A percentile compares a stretch with the other conserved stretches of the same genome.
phyloP scores from a whole-genome alignment of 306 rosid genomes.

The apple (Malus domestica) region ASM211411v1 NC_041790.1:28918501-28919000 shows the following conservation, averaged over 20 bases:
- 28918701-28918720: neutral
- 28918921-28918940: neutral
- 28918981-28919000: neutral
- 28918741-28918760: neutral
- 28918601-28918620: neutral
- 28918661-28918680: slow-evolving; percentile 3
- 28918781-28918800: neutral
- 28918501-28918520: neutral
- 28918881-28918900: neutral
- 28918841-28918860: neutral
- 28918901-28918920: slow-evolving; percentile 3
- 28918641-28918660: neutral
- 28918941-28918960: neutral
- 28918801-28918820: neutral
- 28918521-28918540: neutral
- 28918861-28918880: neutral
- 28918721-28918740: slow-evolving; percentile 1
- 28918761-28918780: slow-evolving; percentile 5
- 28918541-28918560: neutral
- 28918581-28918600: neutral
- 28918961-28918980: neutral
- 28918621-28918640: neutral
- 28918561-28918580: neutral
- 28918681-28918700: neutral
- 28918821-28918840: neutral